Base-by-base conservation (phyloP, 2,329 filamentous ascomycete species). In the Albifimbria verrucaria region DNA sequence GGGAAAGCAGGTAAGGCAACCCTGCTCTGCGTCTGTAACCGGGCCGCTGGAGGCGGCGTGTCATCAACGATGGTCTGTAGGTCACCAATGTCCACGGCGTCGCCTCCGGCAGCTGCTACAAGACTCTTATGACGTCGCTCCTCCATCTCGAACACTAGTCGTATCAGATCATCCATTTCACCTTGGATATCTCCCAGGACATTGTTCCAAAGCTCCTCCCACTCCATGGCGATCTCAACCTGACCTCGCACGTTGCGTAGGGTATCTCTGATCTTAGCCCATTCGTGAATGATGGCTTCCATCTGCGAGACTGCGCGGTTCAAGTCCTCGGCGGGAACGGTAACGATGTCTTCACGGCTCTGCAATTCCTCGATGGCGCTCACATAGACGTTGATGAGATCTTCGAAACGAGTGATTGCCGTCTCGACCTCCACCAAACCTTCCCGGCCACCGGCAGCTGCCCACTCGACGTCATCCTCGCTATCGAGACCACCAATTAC, bases 381-480 rank as follows among this genome's bases (percentile, higher is more conserved):
- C 51, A 97, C 89, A 66, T 97, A 99, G 58, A 96, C 90, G 62
- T 92, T 90, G 65, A 97, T 91, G 52, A 99, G 78, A 49, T 87
- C 84, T 66, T 96, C 92, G 63, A 97, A 99, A 48, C 89, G 86
- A 36, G 80, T 77, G 55, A 97, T 93, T 21, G 93, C 85, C 59
- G 76, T 82, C 63, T 88, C 85, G 22, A 88, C 86, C 60, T 88
- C 86, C 49, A 86, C 86, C 32, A 93, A 77, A 2, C 90, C 90
- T 69, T 93, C 89, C 56, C 88, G 80, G 2, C 94, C 94, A 50
- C 91, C 94, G 7, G 84, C 84, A 2, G 92, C 93, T 2, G 94
- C 92, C 94, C 94, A 99, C 70, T 97, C 93, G 17, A 97, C 92
- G 66, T 99, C 94, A 68, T 97, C 94, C 57, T 97, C 93, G 50